These are phyloP conservation scores for Agrostemma githago DNA, from an alignment of 148 eudicot species.

Conservation along the genomic window DNA sequence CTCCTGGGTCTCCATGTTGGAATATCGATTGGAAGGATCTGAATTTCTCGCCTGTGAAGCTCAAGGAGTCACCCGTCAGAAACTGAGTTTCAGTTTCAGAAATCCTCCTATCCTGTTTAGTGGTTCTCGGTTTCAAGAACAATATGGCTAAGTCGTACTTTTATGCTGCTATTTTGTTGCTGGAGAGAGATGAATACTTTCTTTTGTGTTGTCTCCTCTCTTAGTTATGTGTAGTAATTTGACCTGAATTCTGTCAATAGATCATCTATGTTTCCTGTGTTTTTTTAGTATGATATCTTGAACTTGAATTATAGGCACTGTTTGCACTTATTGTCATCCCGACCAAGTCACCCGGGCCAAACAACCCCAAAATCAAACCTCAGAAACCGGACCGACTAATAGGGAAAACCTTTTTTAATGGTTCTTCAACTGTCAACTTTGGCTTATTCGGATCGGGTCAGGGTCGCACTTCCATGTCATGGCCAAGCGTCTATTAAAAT, in stretches of 20 bases:
- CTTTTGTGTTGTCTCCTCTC: constrained; percentile 27
- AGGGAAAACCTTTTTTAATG: too few species aligned
- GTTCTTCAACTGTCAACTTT: too few species aligned
- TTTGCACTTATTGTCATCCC: neutral
- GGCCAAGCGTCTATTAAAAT: too few species aligned
- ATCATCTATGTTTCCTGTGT: neutral
- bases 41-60: constrained; percentile 23
- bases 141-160: neutral
- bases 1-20: constrained; percentile 19
- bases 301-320: neutral
- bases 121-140: neutral
- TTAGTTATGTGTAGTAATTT: neutral
- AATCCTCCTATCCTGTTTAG: neutral
- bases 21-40: constrained; percentile 5
- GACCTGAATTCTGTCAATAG: neutral
- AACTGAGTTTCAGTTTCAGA: neutral
- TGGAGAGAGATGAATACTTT: constrained; percentile 21
- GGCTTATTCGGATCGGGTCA: too few species aligned
- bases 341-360: too few species aligned
- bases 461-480: too few species aligned
- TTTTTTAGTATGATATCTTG: neutral
- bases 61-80: constrained; percentile 24
- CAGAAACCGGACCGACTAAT: too few species aligned
- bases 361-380: too few species aligned
- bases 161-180: constrained; percentile 3